These are phyloP conservation scores for Aspergillus nidulans DNA, from an alignment of 495 filamentous ascomycete species.

Conservation along the genomic window DNA sequence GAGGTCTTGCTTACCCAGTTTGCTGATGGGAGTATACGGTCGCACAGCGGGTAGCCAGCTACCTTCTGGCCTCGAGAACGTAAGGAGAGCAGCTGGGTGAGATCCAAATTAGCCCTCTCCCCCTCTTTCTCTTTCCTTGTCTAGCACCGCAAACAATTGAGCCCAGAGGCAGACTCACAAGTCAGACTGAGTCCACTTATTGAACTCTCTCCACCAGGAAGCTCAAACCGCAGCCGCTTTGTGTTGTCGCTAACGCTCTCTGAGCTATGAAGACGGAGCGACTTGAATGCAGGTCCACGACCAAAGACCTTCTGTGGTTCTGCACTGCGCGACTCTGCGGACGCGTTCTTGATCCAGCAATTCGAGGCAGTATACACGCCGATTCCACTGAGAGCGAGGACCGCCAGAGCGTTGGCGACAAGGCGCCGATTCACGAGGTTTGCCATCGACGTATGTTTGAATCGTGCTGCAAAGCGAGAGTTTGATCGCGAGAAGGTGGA, in stretches of 20 bases:
- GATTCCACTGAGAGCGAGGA: background rate
- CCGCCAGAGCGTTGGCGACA: background rate
- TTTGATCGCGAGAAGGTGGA: background rate
- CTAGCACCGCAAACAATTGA: too few relatives aligned
- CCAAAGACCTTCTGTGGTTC: conserved; percentile 5
- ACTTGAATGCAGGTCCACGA: conserved; percentile 4
- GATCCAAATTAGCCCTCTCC: background rate
- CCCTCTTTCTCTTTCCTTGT: too few relatives aligned
- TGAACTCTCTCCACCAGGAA: conserved; percentile 34
- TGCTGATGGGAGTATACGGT: conserved; percentile 58
- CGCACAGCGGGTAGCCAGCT: conserved; percentile 50
- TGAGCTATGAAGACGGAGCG: conserved; percentile 2
- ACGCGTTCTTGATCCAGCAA: background rate
- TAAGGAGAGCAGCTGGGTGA: conserved; percentile 48
- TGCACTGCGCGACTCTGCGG: background rate
- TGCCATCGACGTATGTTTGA: background rate
- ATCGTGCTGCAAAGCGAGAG: background rate
- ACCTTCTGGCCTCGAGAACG: conserved; percentile 48
- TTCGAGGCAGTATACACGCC: background rate
- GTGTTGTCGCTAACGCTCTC: conserved; percentile 61
- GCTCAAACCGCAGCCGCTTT: conserved; percentile 58
- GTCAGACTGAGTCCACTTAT: conserved; percentile 50
- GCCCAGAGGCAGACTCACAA: conserved; percentile 31
- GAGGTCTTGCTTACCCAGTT: conserved; percentile 42
- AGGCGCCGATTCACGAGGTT: background rate